Evolutionary conservation across 2,329 filamentous ascomycete genomes (phyloP).

Genomic region (Colletotrichum lupini): DNA sequence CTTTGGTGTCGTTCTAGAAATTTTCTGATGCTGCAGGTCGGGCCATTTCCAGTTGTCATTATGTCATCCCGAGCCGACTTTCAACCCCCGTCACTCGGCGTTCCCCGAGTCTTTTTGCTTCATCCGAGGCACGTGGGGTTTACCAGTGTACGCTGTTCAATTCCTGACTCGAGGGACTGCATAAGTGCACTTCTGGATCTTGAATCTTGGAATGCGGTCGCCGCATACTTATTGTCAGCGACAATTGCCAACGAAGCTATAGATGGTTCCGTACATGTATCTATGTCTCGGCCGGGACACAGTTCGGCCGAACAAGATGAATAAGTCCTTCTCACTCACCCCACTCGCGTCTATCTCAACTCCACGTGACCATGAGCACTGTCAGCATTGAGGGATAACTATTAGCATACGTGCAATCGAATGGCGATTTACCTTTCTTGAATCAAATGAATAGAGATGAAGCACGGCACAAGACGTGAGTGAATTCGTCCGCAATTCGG

Average conservation of each 20-base stretch:
- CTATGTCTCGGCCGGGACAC: neutral
- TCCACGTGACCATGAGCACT: neutral
- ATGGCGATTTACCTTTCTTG: neutral
- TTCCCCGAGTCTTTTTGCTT: conserved; percentile 13
- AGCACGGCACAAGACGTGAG: neutral
- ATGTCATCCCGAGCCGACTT: conserved; percentile 17
- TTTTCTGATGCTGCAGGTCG: conserved; percentile 13
- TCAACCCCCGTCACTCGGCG: neutral
- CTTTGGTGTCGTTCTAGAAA: neutral
- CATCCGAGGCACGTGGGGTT: neutral
- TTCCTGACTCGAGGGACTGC: neutral
- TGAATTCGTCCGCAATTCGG: neutral
- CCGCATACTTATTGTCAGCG: too few relatives aligned
- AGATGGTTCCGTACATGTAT: too few relatives aligned
- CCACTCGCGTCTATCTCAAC: neutral
- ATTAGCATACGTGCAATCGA: neutral
- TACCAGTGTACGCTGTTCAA: too few relatives aligned
- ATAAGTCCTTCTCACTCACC: neutral
- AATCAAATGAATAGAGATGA: neutral
- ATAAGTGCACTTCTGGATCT: neutral
- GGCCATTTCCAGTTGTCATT: conserved; percentile 19
- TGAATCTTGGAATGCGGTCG: too few relatives aligned
- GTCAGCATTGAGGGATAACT: neutral
- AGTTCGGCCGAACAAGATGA: neutral
- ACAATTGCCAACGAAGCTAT: too few relatives aligned